Base-by-base conservation (phyloP, 805 yeast genomes). In the Cyberlindnera mississippiensis region DNA sequence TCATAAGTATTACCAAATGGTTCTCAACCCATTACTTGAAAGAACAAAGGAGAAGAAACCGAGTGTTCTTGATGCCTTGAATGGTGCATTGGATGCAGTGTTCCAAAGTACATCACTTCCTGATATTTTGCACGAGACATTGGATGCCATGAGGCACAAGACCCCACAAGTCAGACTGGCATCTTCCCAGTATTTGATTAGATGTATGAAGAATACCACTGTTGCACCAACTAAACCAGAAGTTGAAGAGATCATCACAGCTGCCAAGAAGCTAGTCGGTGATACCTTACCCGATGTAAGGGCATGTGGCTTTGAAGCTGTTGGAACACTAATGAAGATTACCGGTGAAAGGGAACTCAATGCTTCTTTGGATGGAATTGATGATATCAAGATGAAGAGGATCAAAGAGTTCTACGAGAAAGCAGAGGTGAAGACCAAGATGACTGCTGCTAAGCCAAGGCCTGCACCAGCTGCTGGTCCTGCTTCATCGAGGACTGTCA, bases 201-300 rank as follows among this genome's bases (percentile, higher is more conserved):
- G 85, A 50, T 76, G 90, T 54, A 67, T 91, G 50, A 69, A 72
- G 17, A 64, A 66, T 16, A 71, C 86, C 0, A 55, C 60, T 13
- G 48, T 47, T 0, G 55, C 71, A 1, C 95, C 95, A 5, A 63
- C 64, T 4, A 58, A 66, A 12, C 48, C 62, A 0, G 88, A 85
- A 40, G 57, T 80, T 34, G 84, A 82, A 43, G 57, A 60, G 7
- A 76, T 87, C 2, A 72, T 81, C 64, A 74, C 69, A 1, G 60
- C 67, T 2, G 73, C 80, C 1, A 68, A 75, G 8, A 85, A 82
- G 53, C 67, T 86, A n/a, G 73, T 88, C 32, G 69, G 76, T 31
- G 99, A 93, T 51, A 80, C 95, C 0, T 85, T 83, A 57, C 95
- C 88, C 36, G 85, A 91, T 1, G 82, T 86, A 2, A 76, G 99